Evolutionary conservation across 208 protist species (phyloP).

Genomic region (Wallacemonas sp.): DNA sequence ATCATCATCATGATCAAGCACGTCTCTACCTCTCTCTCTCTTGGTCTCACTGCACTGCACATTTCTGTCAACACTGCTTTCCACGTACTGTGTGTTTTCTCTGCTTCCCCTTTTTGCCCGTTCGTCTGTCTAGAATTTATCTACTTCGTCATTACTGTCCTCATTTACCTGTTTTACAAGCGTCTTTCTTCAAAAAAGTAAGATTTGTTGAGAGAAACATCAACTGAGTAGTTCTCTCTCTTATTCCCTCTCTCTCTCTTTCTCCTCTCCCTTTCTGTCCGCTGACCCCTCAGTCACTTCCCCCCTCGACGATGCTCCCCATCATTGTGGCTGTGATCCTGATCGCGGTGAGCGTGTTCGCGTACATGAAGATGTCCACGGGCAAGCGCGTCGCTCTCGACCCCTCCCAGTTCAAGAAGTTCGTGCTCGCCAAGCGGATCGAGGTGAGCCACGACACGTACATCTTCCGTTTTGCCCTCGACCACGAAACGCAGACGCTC

Average conservation of each 20-base stretch:
- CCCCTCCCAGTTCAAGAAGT: slow-evolving; percentile 50
- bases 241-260: background rate
- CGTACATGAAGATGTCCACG: slow-evolving; percentile 22
- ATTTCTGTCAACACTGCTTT: background rate
- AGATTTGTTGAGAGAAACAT: no score
- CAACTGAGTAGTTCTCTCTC: background rate
- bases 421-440: slow-evolving; percentile 57
- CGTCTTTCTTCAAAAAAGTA: no score
- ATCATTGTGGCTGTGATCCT: slow-evolving; percentile 22
- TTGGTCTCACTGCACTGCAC: background rate
- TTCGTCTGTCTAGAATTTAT: background rate
- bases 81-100: background rate
- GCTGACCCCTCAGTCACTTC: background rate
- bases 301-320: slow-evolving; percentile 14
- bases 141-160: background rate
- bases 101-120: background rate
- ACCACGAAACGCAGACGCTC: slow-evolving; percentile 40
- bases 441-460: slow-evolving; percentile 67
- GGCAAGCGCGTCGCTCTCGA: slow-evolving; percentile 38
- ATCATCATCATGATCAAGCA: no score
- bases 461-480: slow-evolving; percentile 86
- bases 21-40: background rate
- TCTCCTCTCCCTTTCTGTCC: background rate
- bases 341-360: slow-evolving; percentile 27
- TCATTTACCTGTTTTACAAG: slow-evolving; percentile 5